phyloP scores from a whole-genome alignment of 2,329 filamentous ascomycete species.

The Mollisiaceae sp. region DNA sequence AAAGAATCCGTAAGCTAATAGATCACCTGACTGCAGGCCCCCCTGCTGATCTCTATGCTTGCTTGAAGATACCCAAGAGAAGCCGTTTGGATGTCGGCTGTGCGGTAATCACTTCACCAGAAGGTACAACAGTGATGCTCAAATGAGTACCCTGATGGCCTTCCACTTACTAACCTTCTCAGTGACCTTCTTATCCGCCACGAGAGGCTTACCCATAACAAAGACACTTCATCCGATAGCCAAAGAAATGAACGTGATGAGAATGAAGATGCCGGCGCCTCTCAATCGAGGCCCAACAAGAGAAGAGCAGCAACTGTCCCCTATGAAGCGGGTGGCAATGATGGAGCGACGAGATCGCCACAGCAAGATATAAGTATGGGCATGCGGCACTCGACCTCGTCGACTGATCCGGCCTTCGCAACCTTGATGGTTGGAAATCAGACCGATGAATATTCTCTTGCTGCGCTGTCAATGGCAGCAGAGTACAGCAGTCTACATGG shows the following conservation, averaged over 20 bases:
- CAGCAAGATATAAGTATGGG: background rate
- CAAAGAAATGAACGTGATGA: constrained; percentile 4
- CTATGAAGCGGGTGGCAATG: background rate
- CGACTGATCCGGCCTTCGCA: background rate
- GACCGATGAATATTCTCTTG: constrained; percentile 21
- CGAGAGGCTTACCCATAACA: constrained; percentile 64
- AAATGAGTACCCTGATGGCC: background rate
- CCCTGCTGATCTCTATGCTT: background rate
- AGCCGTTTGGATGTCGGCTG: constrained; percentile 62
- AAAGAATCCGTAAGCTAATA: constrained; percentile 52
- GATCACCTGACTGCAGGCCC: background rate
- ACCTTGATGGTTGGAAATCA: constrained; percentile 13
- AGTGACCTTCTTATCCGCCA: constrained; percentile 68
- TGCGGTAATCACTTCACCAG: constrained; percentile 68
- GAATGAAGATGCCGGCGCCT: background rate
- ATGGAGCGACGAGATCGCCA: background rate
- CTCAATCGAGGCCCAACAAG: constrained; percentile 7
- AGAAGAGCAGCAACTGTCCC: constrained; percentile 13
- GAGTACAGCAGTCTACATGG: constrained; percentile 19
- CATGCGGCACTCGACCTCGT: background rate
- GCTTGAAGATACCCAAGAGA: constrained; percentile 61
- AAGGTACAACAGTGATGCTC: constrained; percentile 52
- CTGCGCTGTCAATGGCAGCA: constrained; percentile 20
- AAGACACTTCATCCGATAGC: constrained; percentile 9
- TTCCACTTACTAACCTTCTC: constrained; percentile 49